phyloP scores from a whole-genome alignment of 2,329 filamentous ascomycete species.

The Kalmusia sp. region DNA sequence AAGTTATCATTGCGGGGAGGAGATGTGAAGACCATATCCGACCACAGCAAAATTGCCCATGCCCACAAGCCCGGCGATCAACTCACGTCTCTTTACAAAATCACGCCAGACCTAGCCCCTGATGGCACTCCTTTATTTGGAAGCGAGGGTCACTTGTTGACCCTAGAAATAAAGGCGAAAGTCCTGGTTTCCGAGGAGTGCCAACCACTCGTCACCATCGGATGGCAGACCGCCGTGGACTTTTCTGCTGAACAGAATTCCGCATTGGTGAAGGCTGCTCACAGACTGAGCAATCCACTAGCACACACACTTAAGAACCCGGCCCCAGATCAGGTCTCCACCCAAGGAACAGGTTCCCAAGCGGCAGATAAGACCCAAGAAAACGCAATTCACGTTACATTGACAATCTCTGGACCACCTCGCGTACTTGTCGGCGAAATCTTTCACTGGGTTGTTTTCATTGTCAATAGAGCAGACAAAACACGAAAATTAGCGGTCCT shows the following conservation, averaged over 20 bases:
- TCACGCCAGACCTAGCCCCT: slow-evolving; percentile 53
- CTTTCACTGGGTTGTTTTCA: slow-evolving; percentile 76
- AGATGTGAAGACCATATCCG: slow-evolving; percentile 59
- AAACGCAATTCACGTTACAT: slow-evolving; percentile 72
- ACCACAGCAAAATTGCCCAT: slow-evolving; percentile 60
- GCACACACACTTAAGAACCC: slow-evolving; percentile 25
- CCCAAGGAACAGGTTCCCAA: slow-evolving; percentile 27
- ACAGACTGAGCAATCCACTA: slow-evolving; percentile 36
- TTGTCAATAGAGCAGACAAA: slow-evolving; percentile 72
- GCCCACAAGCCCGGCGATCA: slow-evolving; percentile 75
- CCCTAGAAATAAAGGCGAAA: slow-evolving; percentile 67
- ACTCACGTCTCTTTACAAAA: slow-evolving; percentile 75
- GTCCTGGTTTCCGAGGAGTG: slow-evolving; percentile 65
- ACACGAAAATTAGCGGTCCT: slow-evolving; percentile 74
- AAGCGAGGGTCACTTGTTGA: slow-evolving; percentile 51
- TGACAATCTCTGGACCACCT: slow-evolving; percentile 73
- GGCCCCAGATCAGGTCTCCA: slow-evolving; percentile 37
- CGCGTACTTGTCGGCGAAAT: slow-evolving; percentile 68
- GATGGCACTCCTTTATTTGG: slow-evolving; percentile 58
- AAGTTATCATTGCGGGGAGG: slow-evolving; percentile 65
- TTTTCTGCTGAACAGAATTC: slow-evolving; percentile 62
- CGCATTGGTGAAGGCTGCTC: slow-evolving; percentile 43
- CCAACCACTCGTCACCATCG: slow-evolving; percentile 67
- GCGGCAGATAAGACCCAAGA: slow-evolving; percentile 28
- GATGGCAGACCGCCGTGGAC: slow-evolving; percentile 73